A percentile compares a stretch with the other conserved stretches of the same genome.
These are phyloP conservation scores for Candida lessepsii DNA, from an alignment of 805 yeast genomes.

Conservation along the genomic window DNA sequence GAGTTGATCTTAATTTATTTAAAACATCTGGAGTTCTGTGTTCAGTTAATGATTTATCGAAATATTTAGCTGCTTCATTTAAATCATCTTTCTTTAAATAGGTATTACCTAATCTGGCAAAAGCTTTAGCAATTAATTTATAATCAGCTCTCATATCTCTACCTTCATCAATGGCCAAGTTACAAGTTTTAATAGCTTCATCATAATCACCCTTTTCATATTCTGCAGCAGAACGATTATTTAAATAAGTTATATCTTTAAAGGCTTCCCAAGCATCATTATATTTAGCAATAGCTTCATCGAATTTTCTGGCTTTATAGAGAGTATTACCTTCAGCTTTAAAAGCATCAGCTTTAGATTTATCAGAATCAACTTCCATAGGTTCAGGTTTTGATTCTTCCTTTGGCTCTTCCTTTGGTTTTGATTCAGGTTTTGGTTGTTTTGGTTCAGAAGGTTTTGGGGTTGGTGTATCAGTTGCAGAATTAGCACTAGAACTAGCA, in stretches of 20 bases:
- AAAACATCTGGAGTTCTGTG: constrained; percentile 94
- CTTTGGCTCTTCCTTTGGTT: constrained; percentile 13
- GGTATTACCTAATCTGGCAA: constrained; percentile 84
- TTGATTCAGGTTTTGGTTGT: constrained; percentile 18
- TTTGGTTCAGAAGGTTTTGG: constrained; percentile 17
- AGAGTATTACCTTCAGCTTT: constrained; percentile 84
- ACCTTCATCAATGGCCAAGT: constrained; percentile 83
- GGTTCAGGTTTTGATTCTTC: constrained; percentile 18
- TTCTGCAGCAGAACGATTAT: constrained; percentile 98
- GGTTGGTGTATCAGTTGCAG: background rate
- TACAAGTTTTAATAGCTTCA: constrained; percentile 76
- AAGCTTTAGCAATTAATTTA: constrained; percentile 86
- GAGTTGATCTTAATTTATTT: constrained; percentile 81
- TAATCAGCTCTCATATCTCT: constrained; percentile 89
- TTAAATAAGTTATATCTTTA: constrained; percentile 87
- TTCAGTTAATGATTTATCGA: constrained; percentile 91
- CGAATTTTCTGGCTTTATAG: constrained; percentile 85
- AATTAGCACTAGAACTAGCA: constrained; percentile 15
- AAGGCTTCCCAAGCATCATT: constrained; percentile 78
- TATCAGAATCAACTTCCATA: constrained; percentile 38
- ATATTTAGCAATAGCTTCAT: constrained; percentile 86
- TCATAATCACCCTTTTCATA: constrained; percentile 93
- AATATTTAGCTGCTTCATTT: constrained; percentile 68
- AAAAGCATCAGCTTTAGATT: constrained; percentile 59
- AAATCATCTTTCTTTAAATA: constrained; percentile 75